phyloP scores from a whole-genome alignment of 345 rosid species.

The Noccaea caerulescens region DNA sequence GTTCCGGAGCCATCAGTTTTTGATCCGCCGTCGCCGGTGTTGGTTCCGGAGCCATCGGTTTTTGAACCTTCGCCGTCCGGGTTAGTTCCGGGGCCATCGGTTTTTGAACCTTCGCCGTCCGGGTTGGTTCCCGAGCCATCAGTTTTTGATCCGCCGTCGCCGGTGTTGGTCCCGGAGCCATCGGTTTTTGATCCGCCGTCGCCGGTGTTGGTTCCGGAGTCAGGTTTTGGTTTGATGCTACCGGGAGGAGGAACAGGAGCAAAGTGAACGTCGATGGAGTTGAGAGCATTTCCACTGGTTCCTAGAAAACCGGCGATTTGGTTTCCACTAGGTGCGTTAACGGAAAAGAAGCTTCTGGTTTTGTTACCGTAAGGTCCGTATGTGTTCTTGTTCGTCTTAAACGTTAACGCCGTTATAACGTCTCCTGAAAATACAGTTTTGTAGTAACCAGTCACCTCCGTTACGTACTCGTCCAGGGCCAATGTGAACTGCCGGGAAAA shows the following conservation, averaged over 20 bases:
- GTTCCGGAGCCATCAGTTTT: background rate
- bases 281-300: slow-evolving; percentile 24
- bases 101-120: background rate
- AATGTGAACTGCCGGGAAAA: slow-evolving; percentile 17
- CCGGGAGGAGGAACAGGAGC: slow-evolving; percentile 22
- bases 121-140: background rate
- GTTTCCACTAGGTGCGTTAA: background rate
- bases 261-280: slow-evolving; percentile 37
- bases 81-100: background rate
- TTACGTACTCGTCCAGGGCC: slow-evolving; percentile 32
- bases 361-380: slow-evolving; percentile 35
- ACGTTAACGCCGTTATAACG: slow-evolving; percentile 15
- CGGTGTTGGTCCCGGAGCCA: background rate
- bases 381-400: slow-evolving; percentile 37
- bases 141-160: background rate
- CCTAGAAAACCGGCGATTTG: slow-evolving; percentile 38
- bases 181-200: background rate
- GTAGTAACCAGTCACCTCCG: slow-evolving; percentile 23
- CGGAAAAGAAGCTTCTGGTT: slow-evolving; percentile 19
- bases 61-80: background rate
- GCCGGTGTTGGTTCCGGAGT: background rate
- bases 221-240: background rate
- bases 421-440: slow-evolving; percentile 7
- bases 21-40: background rate
- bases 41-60: background rate